Base-by-base conservation (phyloP, 2,329 filamentous ascomycete genomes). In the Cladosporium austrohemisphaericum region DNA sequence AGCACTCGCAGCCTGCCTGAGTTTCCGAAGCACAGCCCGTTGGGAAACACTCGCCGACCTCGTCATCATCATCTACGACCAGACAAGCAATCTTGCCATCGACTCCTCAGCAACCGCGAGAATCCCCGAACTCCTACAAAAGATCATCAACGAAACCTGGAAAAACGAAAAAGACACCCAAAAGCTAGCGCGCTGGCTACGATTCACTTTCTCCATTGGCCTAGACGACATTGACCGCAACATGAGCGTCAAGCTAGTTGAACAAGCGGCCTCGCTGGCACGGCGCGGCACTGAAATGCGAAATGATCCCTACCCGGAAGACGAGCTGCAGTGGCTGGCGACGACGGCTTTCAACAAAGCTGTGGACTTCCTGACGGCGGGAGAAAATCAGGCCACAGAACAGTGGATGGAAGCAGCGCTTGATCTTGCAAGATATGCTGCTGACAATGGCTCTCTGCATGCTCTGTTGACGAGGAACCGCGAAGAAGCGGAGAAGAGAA, bases 321-420 rank as follows among this genome's bases (percentile, higher is more conserved):
- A 78, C 3, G 88, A 93, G 61, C 68, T 91, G 1, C 83, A 89
- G 59, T 93, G 86, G 84, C 76, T 93, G n/a, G 80, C 81, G 0
- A 79, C 80, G 1, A 80, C 76, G 5, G 71, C 79, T 0, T 89
- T 86, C 65, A 91, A 91, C 57, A 81, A 83, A 52, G 83, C 79
- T 0, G 72, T 89, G 4, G 85, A 90, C 58, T 73, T 79, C n/a
- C 82, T 80, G 57, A 73, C 76, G 10, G 70, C 68, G 1, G 72
- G 75, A 1, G 9, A 41, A 5, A 23, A 26, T 29, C 38, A 28
- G n/a, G 65, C 69, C 1, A 83, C 81, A 40, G 77, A 73, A 54
- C 63, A 66, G 28, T 90, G 86, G 85, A 79, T 80, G 1, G 72
- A 77, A 5, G 77, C 78, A 57, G 81, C 85, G 4, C 71, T 88